Evolutionary conservation across 139 green algal genomes (phyloP), one percentile per base, ranked within the genome.

Genomic region (Spirogloea muscicola): DNA sequence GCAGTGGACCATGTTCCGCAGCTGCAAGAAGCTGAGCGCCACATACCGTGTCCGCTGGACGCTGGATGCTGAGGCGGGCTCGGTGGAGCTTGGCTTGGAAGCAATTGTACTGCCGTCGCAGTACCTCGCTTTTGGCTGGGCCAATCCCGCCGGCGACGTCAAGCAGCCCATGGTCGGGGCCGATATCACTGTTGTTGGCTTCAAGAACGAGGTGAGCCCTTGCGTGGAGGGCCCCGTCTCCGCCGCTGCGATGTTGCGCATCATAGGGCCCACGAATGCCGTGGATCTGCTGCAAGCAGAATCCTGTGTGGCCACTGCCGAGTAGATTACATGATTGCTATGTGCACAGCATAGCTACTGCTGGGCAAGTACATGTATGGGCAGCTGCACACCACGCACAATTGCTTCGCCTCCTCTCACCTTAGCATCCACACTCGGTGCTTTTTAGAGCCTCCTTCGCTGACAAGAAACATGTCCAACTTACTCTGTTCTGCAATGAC

Each of bases 1-100:
- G 29, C 72, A 78, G 72, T 65, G 64, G 7, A 78, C 72, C 0
- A 78, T 78, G 65, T 81, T 78, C 44, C 64, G 69, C 3, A 78
- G 44, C 34, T 78, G 72, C 43, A 46, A 69, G 65, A n/a, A 78
- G 72, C 38, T 78, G 41, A 79, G 72, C 4, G 43, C 42, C 39
- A 52, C 33, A 2, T 62, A 55, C n/a, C 36, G 71, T 9, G 63
- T 79, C 16, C 61, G 71, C 33, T 79, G 71, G 71, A 79, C 27
- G 9, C 16, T 79, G 31, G 42, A 76, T 18, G 18, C 7, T 36
- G 33, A 0, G 25, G 6, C 64, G 38, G 27, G 4, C 43, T 66
- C 6, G 3, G 63, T 79, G 10, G 69, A 79, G 33, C 16, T 79
- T 6, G 71, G 68, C 3, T 25, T 79, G 37, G 71, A 79, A 27